These are phyloP conservation scores for Alternaria sp. DNA, from an alignment of 2,329 filamentous ascomycete species.

Conservation along the genomic window DNA sequence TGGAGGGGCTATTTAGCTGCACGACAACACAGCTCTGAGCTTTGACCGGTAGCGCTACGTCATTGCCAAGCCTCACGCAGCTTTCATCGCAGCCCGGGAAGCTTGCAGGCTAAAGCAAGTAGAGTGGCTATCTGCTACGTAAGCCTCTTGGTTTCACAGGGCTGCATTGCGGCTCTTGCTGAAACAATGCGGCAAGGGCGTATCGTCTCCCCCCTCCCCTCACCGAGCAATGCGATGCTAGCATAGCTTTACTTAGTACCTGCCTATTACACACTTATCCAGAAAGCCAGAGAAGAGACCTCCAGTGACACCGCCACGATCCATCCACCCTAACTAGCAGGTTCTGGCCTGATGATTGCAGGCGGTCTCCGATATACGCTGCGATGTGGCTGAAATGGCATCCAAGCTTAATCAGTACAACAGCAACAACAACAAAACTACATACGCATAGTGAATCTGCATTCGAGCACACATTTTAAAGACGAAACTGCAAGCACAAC, in stretches of 20 bases:
- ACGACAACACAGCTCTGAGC: slow-evolving; percentile 26
- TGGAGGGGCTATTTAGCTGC: slow-evolving; percentile 45
- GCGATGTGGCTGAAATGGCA: neutral
- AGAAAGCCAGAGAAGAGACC: no score
- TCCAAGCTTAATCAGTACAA: neutral
- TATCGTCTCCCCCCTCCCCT: neutral
- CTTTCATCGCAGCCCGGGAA: neutral
- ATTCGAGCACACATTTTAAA: no score
- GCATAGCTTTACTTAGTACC: no score
- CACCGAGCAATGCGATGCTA: neutral
- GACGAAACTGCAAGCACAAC: neutral
- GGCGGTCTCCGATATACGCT: no score
- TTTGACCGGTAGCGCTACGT: slow-evolving; percentile 38
- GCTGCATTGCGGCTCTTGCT: slow-evolving; percentile 27
- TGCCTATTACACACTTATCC: no score
- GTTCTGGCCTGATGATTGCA: no score
- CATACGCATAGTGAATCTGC: no score
- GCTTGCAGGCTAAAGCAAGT: neutral
- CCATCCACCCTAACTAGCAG: no score
- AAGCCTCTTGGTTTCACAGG: neutral
- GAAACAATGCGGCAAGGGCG: slow-evolving; percentile 10
- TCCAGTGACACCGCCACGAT: no score
- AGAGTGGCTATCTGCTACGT: neutral
- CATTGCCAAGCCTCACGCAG: slow-evolving; percentile 38
- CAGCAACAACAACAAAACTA: neutral